Percentiles rank a stretch among this genome's conserved stretches.
These are phyloP conservation scores for Penicillium angulare DNA, from an alignment of 495 filamentous ascomycete genomes.

Conservation along the genomic window DNA sequence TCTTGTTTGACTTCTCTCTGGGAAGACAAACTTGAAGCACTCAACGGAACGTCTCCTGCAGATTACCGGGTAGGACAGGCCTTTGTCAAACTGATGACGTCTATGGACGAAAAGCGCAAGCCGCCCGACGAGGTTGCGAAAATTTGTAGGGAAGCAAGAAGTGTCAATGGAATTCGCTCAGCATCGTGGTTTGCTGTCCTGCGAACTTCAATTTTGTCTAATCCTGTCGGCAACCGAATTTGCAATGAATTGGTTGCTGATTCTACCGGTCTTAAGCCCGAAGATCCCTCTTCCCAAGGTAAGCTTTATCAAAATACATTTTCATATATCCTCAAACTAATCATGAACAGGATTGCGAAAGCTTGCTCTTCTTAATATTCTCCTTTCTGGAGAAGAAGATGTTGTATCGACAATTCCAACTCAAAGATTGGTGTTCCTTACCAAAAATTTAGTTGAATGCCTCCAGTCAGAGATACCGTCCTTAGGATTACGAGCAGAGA, in stretches of 20 bases:
- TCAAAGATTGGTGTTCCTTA: conserved; percentile 77
- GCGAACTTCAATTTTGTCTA: conserved; percentile 34
- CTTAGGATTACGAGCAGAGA: conserved; percentile 41
- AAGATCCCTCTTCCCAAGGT: conserved; percentile 40
- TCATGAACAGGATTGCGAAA: conserved; percentile 45
- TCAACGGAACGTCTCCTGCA: conserved; percentile 29
- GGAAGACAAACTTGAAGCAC: conserved; percentile 32
- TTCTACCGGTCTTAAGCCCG: conserved; percentile 51
- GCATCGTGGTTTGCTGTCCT: conserved; percentile 40
- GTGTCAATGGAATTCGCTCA: conserved; percentile 39
- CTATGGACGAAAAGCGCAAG: conserved; percentile 23
- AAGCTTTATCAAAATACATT: conserved; percentile 9
- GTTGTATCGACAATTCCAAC: conserved; percentile 61
- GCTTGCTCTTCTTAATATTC: conserved; percentile 57
- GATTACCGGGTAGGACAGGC: conserved; percentile 41
- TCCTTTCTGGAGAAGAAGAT: conserved; percentile 52
- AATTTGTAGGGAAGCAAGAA: conserved; percentile 36
- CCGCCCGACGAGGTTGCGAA: conserved; percentile 33
- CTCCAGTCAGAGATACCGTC: conserved; percentile 51
- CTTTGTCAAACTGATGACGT: conserved; percentile 41
- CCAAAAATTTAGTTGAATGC: conserved; percentile 74
- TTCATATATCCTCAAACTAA: conserved; percentile 13
- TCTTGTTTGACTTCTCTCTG: conserved; percentile 33
- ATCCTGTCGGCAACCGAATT: conserved; percentile 38
- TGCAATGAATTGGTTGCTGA: conserved; percentile 62